These are phyloP conservation scores for Boletus hoseneyae DNA, from an alignment of 1,284 basidiomycete genomes.

Conservation along the genomic window DNA sequence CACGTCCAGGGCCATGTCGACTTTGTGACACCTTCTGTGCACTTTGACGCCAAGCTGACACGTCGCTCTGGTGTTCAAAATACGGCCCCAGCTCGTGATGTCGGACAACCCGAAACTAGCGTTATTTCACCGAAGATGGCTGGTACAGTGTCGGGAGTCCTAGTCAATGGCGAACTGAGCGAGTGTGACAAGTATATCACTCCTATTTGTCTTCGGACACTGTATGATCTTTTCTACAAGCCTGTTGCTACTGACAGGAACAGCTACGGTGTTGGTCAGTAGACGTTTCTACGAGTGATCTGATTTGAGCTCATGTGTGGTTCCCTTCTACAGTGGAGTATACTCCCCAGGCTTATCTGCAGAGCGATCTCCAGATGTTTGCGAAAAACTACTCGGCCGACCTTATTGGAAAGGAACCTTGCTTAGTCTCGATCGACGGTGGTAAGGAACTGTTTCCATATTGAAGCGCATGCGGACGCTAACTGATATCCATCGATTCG, in stretches of 20 bases:
- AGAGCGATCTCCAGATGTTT: constrained; percentile 42
- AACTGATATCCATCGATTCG: constrained; percentile 1
- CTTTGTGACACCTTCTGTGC: too few relatives aligned
- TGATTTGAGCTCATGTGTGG: not conserved
- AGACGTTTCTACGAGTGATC: not conserved
- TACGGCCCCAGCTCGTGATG: not conserved
- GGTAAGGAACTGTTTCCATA: constrained; percentile 2
- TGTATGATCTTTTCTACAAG: constrained; percentile 45
- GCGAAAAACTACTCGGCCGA: constrained; percentile 30
- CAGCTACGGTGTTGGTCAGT: constrained; percentile 46
- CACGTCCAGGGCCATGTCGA: too few relatives aligned
- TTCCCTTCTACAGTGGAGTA: constrained; percentile 39
- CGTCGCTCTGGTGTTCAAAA: not conserved
- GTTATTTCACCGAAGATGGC: constrained; percentile 34
- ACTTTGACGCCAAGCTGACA: too few relatives aligned
- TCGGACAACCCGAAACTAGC: constrained; percentile 31
- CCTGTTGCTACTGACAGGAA: constrained; percentile 41
- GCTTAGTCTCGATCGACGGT: constrained; percentile 20
- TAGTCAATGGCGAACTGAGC: constrained; percentile 17
- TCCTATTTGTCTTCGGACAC: constrained; percentile 41
- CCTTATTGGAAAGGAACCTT: constrained; percentile 11
- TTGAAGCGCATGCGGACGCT: not conserved
- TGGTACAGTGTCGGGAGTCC: constrained; percentile 25
- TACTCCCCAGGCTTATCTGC: constrained; percentile 35
- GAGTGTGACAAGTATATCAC: constrained; percentile 44